Evolutionary conservation across 345 rosid genomes (phyloP), one percentile per base, ranked within the genome.

Genomic region (Moricandia moricandioides): DNA sequence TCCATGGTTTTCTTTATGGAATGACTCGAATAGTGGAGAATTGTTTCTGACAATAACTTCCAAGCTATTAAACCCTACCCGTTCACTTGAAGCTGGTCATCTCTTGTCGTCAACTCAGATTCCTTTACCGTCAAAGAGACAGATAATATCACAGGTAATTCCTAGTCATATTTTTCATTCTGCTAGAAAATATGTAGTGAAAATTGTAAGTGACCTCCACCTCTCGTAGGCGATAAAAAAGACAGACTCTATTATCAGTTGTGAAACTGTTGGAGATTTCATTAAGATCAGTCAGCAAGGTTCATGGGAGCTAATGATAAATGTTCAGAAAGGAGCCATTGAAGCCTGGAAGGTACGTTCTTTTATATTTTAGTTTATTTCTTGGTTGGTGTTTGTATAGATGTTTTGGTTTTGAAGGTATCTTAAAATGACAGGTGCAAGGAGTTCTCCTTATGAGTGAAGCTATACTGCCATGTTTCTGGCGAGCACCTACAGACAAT

Each of bases 401-500:
- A 54, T 55, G 63, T 37, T 9, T 64, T 57, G 51, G 65, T 65
- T 24, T 34, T 77, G 17, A 78, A 65, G 18, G 12, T 12, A 27
- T 59, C 12, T 59, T 8, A 17, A 65, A 52, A 80, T 84, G 69
- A 72, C 79, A 95, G 99, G 85, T 88, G 64, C 80, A 84, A 74
- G 99, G 97, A 70, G 82, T 85, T 73, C 75, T 84, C 65, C 81
- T 95, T 27, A 77, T 95, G 90, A 86, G 65, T 18, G 84, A 84
- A 69, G 90, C 97, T 80, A 81, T 95, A 74, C 67, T 85, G 52
- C 97, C 99, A 34, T 90, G 96, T 85, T 87, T 95, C 83, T 92
- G 99, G 98, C 84, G 99, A 79, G 99, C 97, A 77, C 96, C 94
- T 7, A 90, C 91, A 10, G 97, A 95, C 78, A 95, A 95, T 70